Base-by-base conservation (phyloP, 2,329 filamentous ascomycete species). In the Beauveria brongniartii region DNA sequence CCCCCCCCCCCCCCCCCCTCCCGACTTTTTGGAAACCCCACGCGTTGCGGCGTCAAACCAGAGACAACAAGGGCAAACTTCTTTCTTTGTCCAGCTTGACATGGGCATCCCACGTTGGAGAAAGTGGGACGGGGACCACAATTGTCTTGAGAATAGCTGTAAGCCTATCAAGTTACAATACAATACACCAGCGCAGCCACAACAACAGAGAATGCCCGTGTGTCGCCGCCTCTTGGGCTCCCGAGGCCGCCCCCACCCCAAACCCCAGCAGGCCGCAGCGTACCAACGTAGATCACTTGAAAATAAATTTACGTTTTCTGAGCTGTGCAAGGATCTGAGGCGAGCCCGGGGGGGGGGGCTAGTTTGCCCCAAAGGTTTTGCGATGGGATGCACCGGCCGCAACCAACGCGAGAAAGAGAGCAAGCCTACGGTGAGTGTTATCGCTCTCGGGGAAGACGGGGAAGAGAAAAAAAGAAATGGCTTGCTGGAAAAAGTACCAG, bases 261-360 rank as follows among this genome's bases (percentile, higher is more conserved):
- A 41, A 48, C 55, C 20, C 41, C 48, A 22, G 46, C 20, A n/a
- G 52, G 41, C 12, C 18, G 18, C 28, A 24, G 44, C 12, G 28
- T 30, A 37, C 30, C 44, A 41, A 3, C 41, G 55, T 57, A 37
- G 55, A 57, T 57, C 55, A 57, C 30, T 37, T 37, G 5, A 6
- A 37, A 37, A 16, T 14, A 16, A 37, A 37, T 37, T 37, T 57
- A 34, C 34, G 22, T 57, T 20, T 5, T 34, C 55, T 57, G 55
- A 58, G 55, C 55, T 58, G 55, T 58, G 37, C 55, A 58, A 18
- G 55, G 55, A 58, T 58, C 55, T 34, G 26, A 41, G 41, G 24
- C 16, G 5, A 5, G 41, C 18, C 40, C 16, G 24, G 53, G 37
- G 28, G 9, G 3, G 30, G 30, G 30, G 30, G 26, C 6, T 7